Base-by-base conservation (phyloP, 257 asterid genomes). In the Salvia rosmarinus region DNA sequence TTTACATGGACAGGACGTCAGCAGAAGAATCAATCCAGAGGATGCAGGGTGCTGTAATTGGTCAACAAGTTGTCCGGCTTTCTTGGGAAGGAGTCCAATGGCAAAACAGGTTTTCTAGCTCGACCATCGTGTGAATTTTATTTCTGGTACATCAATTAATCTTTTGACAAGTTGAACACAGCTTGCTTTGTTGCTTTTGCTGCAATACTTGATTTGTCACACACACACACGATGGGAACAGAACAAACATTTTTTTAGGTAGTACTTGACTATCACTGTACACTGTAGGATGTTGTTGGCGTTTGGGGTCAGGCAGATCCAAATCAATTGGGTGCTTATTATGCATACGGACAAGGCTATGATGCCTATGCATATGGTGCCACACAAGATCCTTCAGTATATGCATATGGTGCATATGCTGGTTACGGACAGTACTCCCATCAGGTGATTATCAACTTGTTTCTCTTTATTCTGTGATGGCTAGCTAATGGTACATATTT, bases 1-100 rank as follows among this genome's bases (percentile, higher is more conserved):
- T 78, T 74, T 67, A 58, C 62, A 55, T 64, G 50, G 43, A 50
- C 68, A 91, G 96, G 83, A 43, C 91, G 44, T 92, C 95, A 65
- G 97, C 97, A 35, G 98, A 92, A 82, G 98, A 90, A 82, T 86
- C 97, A 61, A 92, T 92, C 79, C 97, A 87, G 83, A 86, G 97
- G 78, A 88, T 92, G 98, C 96, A 88, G 76, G 93, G 98, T 58
- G 75, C 88, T 71, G 81, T 82, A 78, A 87, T 92, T 79, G 97
- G 98, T 76, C 96, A 90, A 71, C 97, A 88, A 80, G 90, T 87
- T 47, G 97, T 92, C 68, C 95, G 96, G 42, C 91, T 92, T 80
- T 92, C 95, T 34, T 92, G 96, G 98, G 96, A 80, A 83, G 95
- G 85, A 88, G 88, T 66, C 96, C 87, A 28, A 75, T 87, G 2